These are phyloP conservation scores for Silene noctiflora DNA, from an alignment of 179 eudicot species.

Conservation along the genomic window DNA sequence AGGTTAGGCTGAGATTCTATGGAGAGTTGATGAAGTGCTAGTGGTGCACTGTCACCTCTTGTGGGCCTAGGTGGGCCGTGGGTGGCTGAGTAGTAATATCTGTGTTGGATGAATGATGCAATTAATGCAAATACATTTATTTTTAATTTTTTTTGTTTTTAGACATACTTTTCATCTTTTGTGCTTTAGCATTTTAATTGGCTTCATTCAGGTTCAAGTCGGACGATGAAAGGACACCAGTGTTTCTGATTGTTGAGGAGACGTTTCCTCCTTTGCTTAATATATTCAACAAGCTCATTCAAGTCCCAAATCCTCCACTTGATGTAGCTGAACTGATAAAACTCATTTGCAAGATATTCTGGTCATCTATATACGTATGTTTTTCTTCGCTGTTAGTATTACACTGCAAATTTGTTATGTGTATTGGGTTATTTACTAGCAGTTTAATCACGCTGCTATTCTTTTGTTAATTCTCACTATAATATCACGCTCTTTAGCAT, in stretches of 20 bases:
- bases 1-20: background rate
- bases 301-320: constrained; percentile 64
- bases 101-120: background rate
- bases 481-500: background rate
- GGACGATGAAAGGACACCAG: constrained; percentile 93
- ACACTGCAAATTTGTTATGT: background rate
- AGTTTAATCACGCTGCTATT: background rate
- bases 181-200: constrained; percentile 6
- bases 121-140: background rate
- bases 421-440: background rate
- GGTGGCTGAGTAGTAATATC: background rate
- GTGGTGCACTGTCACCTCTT: background rate
- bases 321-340: constrained; percentile 94
- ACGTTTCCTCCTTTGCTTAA: constrained; percentile 81
- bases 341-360: constrained; percentile 97
- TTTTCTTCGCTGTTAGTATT: background rate
- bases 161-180: background rate
- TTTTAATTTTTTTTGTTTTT: background rate
- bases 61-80: background rate
- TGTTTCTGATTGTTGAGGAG: constrained; percentile 75
- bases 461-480: background rate
- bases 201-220: constrained; percentile 78
- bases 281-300: constrained; percentile 80
- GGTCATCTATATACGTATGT: constrained; percentile 98
- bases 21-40: background rate